Evolutionary conservation across 2,329 filamentous ascomycete species (phyloP).

Genomic region (Trichophyton schoenleinii): DNA sequence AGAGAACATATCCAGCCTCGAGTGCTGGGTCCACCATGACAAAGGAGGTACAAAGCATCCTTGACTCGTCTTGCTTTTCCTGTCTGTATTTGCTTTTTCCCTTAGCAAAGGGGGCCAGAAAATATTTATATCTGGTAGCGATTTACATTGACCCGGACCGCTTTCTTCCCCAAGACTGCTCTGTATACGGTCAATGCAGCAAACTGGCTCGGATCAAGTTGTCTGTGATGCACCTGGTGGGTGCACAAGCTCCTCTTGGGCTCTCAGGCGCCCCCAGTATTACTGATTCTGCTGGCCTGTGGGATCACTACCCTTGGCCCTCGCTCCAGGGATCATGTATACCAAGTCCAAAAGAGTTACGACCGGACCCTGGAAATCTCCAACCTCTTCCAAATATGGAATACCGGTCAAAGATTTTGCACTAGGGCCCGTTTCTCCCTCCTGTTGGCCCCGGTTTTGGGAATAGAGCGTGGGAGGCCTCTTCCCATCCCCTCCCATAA

Average conservation of each 20-base stretch:
- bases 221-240: background rate
- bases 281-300: background rate
- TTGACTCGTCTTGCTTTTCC: background rate
- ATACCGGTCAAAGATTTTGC: background rate
- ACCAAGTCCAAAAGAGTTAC: background rate
- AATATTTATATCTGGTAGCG: conserved; percentile 3
- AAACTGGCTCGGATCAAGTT: background rate
- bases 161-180: background rate
- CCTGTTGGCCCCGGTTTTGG: background rate
- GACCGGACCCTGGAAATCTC: background rate
- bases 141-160: background rate
- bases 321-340: conserved; percentile 1
- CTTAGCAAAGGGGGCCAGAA: conserved; percentile 1
- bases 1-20: background rate
- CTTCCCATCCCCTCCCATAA: background rate
- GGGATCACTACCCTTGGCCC: background rate
- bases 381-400: background rate
- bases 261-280: background rate
- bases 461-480: background rate
- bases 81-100: background rate
- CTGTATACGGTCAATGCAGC: background rate
- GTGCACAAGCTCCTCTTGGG: background rate
- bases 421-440: background rate
- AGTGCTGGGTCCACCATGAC: background rate
- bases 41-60: conserved; percentile 1